Conservation (phyloP, 257 asterid genomes). For the Coffea eugenioides region DNA sequence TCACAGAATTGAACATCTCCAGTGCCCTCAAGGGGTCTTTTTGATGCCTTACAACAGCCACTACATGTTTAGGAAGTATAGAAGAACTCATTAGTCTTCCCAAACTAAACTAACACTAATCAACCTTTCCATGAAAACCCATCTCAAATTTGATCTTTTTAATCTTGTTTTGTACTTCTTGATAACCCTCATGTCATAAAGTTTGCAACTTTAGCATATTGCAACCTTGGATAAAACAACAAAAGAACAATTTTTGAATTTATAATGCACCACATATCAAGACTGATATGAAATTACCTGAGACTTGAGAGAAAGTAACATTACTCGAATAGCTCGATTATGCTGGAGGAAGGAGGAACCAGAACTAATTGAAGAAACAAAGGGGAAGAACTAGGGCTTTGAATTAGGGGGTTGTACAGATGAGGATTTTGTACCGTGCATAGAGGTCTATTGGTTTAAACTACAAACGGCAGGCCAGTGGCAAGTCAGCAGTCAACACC, state of each 20-base stretch:
- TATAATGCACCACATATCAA: neutral
- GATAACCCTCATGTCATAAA: neutral
- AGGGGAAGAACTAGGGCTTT: conserved; percentile 3
- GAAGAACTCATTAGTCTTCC: conserved; percentile 50
- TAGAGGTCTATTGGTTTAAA: neutral
- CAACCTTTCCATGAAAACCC: neutral
- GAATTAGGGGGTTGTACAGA: neutral
- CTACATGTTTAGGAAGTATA: conserved; percentile 83
- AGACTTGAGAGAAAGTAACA: neutral
- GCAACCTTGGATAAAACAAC: neutral
- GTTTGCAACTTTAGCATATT: neutral
- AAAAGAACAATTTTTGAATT: neutral
- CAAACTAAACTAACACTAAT: conserved; percentile 11
- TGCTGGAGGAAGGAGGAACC: neutral
- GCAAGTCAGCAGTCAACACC: too few species aligned
- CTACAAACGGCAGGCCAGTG: neutral
- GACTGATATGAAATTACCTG: conserved; percentile 7
- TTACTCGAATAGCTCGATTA: neutral
- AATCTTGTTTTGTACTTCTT: neutral
- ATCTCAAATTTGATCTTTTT: neutral
- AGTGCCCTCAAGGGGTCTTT: conserved; percentile 83
- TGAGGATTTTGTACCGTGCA: neutral
- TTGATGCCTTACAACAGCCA: conserved; percentile 67
- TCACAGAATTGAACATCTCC: conserved; percentile 73
- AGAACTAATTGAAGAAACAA: neutral